Base-by-base conservation (phyloP, 2,329 filamentous ascomycete species). In the Diaporthe aspalathi region DNA sequence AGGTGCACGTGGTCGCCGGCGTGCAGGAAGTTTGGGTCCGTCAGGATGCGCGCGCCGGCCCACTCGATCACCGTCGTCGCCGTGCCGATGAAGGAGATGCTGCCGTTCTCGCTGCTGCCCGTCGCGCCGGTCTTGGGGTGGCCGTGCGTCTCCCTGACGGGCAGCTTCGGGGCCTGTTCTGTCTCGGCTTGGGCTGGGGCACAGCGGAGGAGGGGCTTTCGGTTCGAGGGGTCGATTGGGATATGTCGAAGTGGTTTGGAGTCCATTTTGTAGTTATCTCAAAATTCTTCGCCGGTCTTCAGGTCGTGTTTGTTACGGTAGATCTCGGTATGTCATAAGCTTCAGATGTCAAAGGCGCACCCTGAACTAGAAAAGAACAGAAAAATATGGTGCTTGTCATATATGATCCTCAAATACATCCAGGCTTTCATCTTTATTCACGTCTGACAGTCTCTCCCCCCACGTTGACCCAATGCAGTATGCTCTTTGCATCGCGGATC, bases 1-100 rank as follows among this genome's bases (percentile, higher is more conserved):
- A 92, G 84, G 77, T 92, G 90, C 11, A 92, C 89, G 74, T 92
- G 88, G 75, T 91, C 89, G 40, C 90, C 89, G 1, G 86, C 85
- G 75, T 91, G 90, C 0, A 92, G 84, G 79, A 92, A 92, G 78
- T 91, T 91, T 11, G 89, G 88, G 77, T 88, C 87, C 0, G 88
- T 90, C 62, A 90, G 83, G 72, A 90, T 82, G 38, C 86, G 84
- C 57, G 87, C 78, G 53, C 84, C 84, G 72, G 83, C 78, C 85
- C 85, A 89, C 77, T 88, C 84, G 14, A 89, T 78, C 49, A 90
- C 81, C 0, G 86, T 89, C 3, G 88, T 89, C 6, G 88, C 87
- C 5, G 84, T 89, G 22, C 87, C 87, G 52, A 89, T 83, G 75
- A 89, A 89, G 78, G 83, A 86, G 53, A 89, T 75, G 68, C 83